Conservation (phyloP, 805 yeast species). For the Nakazawaea wickerhamii region DNA sequence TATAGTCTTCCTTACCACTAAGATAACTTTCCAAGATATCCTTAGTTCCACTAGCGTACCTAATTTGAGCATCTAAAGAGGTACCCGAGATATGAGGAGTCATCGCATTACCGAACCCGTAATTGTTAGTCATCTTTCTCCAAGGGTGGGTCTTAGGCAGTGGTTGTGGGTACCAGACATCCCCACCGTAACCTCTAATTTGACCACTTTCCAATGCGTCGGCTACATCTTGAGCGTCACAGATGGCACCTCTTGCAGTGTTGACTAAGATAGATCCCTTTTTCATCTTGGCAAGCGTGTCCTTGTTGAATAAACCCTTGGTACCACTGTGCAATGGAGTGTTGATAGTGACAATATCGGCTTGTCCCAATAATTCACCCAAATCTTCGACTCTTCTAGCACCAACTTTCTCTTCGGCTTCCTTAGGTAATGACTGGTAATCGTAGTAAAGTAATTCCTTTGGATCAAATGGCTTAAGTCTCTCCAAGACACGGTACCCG, state of each 20-base stretch:
- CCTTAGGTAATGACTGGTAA: conserved; percentile 61
- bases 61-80: conserved; percentile 70
- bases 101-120: conserved; percentile 79
- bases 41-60: conserved; percentile 69
- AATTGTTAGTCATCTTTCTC: conserved; percentile 61
- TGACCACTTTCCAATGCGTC: conserved; percentile 67
- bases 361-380: conserved; percentile 59
- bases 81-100: conserved; percentile 81
- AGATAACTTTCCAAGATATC: conserved; percentile 60
- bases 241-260: conserved; percentile 81
- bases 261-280: conserved; percentile 69
- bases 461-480: conserved; percentile 68
- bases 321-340: conserved; percentile 73
- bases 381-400: conserved; percentile 54
- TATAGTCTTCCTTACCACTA: conserved; percentile 56
- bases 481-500: conserved; percentile 69
- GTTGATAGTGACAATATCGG: conserved; percentile 73
- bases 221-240: conserved; percentile 68
- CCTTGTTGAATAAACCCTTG: conserved; percentile 60
- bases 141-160: conserved; percentile 75
- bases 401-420: conserved; percentile 52
- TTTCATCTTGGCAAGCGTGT: conserved; percentile 62
- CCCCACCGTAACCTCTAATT: conserved; percentile 78
- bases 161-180: conserved; percentile 84
- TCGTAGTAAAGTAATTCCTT: conserved; percentile 70